Evolutionary conservation across 2,329 filamentous ascomycete species (phyloP).

Genomic region (Fusarium mundagurra): DNA sequence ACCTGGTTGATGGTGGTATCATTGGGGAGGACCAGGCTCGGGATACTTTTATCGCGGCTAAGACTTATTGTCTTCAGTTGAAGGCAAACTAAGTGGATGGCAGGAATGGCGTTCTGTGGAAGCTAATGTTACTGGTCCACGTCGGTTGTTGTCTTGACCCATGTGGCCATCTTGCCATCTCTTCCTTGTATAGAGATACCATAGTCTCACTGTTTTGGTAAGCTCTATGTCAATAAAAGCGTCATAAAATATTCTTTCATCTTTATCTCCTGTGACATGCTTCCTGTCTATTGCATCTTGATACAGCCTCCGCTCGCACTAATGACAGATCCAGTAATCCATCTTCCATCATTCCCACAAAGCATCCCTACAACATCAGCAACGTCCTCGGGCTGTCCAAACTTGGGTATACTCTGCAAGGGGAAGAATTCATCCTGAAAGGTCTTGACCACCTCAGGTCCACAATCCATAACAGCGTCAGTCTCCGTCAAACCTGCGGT

Average conservation of each 20-base stretch:
- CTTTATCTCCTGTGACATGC: too few species aligned
- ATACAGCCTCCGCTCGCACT: constrained; percentile 50
- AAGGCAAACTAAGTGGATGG: accelerated
- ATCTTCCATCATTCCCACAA: constrained; percentile 47
- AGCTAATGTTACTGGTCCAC: not conserved
- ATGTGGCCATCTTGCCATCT: not conserved
- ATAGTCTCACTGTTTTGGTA: too few species aligned
- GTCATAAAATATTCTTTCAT: accelerated
- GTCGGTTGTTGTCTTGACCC: too few species aligned
- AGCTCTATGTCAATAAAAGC: not conserved
- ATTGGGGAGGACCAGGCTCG: not conserved
- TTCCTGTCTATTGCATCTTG: constrained; percentile 41
- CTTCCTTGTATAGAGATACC: not conserved
- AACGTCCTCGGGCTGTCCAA: constrained; percentile 50
- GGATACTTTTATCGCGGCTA: not conserved
- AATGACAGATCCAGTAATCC: constrained; percentile 50
- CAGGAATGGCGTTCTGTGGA: not conserved
- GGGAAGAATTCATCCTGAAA: constrained; percentile 49
- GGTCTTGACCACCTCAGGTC: constrained; percentile 43
- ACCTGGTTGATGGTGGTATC: not conserved
- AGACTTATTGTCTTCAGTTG: not conserved
- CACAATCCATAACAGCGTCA: constrained; percentile 47
- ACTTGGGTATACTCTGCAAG: constrained; percentile 44
- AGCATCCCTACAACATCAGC: constrained; percentile 49
- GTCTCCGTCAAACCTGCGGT: constrained; percentile 48